phyloP scores from a whole-genome alignment of 371 early-diverging fungal species.

The Mortierella sp. region DNA sequence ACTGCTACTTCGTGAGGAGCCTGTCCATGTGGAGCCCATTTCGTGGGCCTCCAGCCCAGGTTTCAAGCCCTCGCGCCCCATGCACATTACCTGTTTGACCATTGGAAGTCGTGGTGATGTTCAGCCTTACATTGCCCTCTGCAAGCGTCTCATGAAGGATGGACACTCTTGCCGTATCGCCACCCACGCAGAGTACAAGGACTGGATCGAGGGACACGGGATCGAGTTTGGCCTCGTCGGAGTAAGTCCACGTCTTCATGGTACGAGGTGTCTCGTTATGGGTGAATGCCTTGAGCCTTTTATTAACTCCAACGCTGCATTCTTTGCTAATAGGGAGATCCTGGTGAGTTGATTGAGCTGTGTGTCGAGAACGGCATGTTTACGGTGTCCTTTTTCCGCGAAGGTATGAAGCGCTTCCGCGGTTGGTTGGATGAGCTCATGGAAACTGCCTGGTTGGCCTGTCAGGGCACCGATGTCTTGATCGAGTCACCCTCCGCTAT shows the following conservation, averaged over 20 bases:
- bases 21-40: conserved; percentile 35
- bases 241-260: conserved; percentile 61
- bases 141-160: conserved; percentile 79
- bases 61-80: conserved; percentile 60
- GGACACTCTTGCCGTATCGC: conserved; percentile 85
- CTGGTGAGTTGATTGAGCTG: conserved; percentile 61
- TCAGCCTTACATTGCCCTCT: conserved; percentile 88
- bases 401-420: conserved; percentile 77
- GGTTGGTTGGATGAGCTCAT: conserved; percentile 84
- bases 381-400: conserved; percentile 77
- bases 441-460: conserved; percentile 77
- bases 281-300: not conserved
- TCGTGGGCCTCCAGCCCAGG: conserved; percentile 37
- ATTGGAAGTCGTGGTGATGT: conserved; percentile 93
- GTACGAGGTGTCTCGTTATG: no score
- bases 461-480: conserved; percentile 80
- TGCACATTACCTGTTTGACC: conserved; percentile 85
- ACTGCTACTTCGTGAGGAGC: conserved; percentile 43
- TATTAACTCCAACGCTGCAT: not conserved
- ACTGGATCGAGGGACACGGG: conserved; percentile 82
- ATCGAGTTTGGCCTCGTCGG: conserved; percentile 82
- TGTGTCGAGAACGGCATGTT: conserved; percentile 87
- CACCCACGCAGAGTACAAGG: conserved; percentile 81
- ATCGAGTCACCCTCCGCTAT: conserved; percentile 86
- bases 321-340: conserved; percentile 57